Conservation (phyloP, 257 asterid genomes). For the Striga asiatica region DNA sequence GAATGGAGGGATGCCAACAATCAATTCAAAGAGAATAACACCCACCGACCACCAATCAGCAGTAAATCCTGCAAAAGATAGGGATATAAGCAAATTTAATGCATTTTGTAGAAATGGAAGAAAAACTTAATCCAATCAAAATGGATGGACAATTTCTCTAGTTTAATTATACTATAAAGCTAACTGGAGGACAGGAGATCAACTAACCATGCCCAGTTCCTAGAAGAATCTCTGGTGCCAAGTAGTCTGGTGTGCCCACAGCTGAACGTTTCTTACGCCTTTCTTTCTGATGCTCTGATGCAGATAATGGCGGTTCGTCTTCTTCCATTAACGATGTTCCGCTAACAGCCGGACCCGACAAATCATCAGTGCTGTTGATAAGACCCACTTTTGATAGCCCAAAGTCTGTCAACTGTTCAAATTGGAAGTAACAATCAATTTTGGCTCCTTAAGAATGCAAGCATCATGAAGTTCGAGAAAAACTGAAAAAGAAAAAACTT, state of each 20-base stretch:
- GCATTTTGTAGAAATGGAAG: background rate
- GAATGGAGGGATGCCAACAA: conserved; percentile 98
- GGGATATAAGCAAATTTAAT: background rate
- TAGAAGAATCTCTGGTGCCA: conserved; percentile 99
- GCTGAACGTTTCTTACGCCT: conserved; percentile 94
- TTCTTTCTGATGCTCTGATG: conserved; percentile 63
- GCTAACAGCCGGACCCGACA: conserved; percentile 93
- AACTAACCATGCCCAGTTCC: conserved; percentile 98
- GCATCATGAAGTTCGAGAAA: background rate
- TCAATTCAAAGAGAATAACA: conserved; percentile 84
- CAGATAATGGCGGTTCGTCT: conserved; percentile 69
- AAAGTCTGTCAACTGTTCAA: conserved; percentile 87
- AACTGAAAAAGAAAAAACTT: conserved; percentile 9
- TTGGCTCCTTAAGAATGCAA: conserved; percentile 16
- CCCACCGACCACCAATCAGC: conserved; percentile 99
- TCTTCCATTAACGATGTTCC: conserved; percentile 91
- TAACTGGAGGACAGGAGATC: background rate
- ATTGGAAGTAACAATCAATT: conserved; percentile 7
- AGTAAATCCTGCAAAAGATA: conserved; percentile 51
- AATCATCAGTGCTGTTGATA: conserved; percentile 91
- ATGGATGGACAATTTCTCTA: background rate
- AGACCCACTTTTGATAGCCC: conserved; percentile 99
- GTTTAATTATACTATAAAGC: conserved; percentile 3
- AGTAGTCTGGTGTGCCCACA: conserved; percentile 97
- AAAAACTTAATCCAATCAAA: background rate